Base-by-base conservation (phyloP, 768 basidiomycete species). In the Lactarius indigo region DNA sequence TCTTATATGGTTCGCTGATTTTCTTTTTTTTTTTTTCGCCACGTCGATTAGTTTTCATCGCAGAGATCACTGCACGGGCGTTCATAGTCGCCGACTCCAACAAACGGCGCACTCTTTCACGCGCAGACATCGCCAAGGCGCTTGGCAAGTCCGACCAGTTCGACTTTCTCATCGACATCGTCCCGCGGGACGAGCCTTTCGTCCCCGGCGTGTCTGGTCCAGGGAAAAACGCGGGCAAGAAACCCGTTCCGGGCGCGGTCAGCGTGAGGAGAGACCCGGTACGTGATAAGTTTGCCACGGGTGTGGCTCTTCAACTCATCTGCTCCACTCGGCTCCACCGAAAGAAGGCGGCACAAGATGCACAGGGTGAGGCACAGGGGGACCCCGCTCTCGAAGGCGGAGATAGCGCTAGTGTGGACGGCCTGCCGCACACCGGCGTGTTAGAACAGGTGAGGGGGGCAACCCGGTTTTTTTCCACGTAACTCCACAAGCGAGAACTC, bases 141-240 rank as follows among this genome's bases (percentile, higher is more conserved):
- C 83, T 97, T 66, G 86, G 87, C 72, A 94, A 94, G 76, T 91
- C 90, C 5, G 96, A 98, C 79, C 94, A 96, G 76, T 98, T 98
- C 73, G 96, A 98, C 79, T 98, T 98, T 74, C 81, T 98, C 65
- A 96, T 98, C 75, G 96, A 98, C 76, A 94, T 97, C 65, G 89
- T 96, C 1, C 96, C 96, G 0, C 81, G 95, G 52, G 96, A 96
- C 66, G 91, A 93, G 65, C 75, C 74, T 3, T 73, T 75, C 41
- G 70, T 71, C 7, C 70, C 70, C 7, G 71, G 59, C 30, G 68
- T 59, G 8, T 15, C 64, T 4, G 68, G 63, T 3, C 61, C 65
- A 7, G 63, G 61, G 37, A 69, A 69, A 57, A 61, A 44, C 1
- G 52, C 69, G 35, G 5, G 59, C 31, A 63, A 68, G 39, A 69